Evolutionary conservation across 257 asterid genomes (phyloP).

Genomic region (Solanum tarapatanum): DNA sequence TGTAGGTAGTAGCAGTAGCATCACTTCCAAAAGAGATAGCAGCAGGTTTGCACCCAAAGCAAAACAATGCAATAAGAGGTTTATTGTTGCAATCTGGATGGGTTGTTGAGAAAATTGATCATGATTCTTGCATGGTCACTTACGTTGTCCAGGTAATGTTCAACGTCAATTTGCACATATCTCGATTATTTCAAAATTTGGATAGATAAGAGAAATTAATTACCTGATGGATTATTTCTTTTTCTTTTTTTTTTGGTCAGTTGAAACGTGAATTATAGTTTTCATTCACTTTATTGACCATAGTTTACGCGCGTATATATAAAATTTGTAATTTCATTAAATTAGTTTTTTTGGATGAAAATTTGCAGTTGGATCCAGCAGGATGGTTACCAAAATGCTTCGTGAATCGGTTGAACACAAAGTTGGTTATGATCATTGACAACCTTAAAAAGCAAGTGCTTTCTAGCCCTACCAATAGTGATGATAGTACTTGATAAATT

Average conservation of each 20-base stretch:
- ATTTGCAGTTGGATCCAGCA: slow-evolving; percentile 79
- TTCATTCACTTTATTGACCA: neutral
- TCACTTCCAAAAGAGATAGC: slow-evolving; percentile 94
- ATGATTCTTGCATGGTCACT: slow-evolving; percentile 86
- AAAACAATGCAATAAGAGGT: slow-evolving; percentile 69
- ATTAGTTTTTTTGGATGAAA: neutral
- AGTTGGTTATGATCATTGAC: slow-evolving; percentile 83
- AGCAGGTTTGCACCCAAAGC: slow-evolving; percentile 75
- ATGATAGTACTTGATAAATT: slow-evolving; percentile 26
- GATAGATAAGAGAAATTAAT: neutral
- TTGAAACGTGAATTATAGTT: neutral
- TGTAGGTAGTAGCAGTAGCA: slow-evolving; percentile 91
- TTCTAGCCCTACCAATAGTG: slow-evolving; percentile 42
- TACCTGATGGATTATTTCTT: neutral
- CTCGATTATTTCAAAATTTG: neutral
- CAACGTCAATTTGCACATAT: fast-evolving
- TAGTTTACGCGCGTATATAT: neutral
- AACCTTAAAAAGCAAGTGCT: slow-evolving; percentile 78
- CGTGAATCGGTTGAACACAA: slow-evolving; percentile 78
- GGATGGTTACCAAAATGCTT: slow-evolving; percentile 92
- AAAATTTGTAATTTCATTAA: neutral
- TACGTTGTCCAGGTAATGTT: slow-evolving; percentile 72
- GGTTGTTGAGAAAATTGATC: slow-evolving; percentile 81
- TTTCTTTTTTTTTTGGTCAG: neutral
- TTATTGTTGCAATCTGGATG: slow-evolving; percentile 80